Conservation (phyloP, 1,284 basidiomycete genomes). For the Mrakiaceae sp. region DNA sequence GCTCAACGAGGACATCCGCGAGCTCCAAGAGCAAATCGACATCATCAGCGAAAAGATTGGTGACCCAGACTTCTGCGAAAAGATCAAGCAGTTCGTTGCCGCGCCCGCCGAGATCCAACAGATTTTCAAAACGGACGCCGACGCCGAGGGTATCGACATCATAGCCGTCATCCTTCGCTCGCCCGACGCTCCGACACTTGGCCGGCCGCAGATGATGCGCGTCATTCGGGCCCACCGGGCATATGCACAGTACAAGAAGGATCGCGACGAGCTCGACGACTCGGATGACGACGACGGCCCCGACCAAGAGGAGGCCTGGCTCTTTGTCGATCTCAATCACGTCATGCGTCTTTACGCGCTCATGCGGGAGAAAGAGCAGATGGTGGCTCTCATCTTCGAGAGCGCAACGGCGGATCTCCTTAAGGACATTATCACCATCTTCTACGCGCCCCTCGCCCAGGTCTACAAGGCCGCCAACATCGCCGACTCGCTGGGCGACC, state of each 20-base stretch:
- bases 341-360: conserved; percentile 65
- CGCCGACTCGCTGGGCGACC: conserved; percentile 78
- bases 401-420: conserved; percentile 88
- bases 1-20: conserved; percentile 74
- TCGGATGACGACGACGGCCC: conserved; percentile 90
- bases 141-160: conserved; percentile 61
- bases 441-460: conserved; percentile 94
- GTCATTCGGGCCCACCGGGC: conserved; percentile 64
- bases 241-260: conserved; percentile 57
- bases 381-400: conserved; percentile 94
- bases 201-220: conserved; percentile 62
- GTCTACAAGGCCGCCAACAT: conserved; percentile 98
- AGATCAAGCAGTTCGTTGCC: conserved; percentile 73
- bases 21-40: conserved; percentile 72
- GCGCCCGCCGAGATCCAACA: conserved; percentile 80
- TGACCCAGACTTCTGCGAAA: conserved; percentile 75
- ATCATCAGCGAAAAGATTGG: conserved; percentile 79
- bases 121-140: conserved; percentile 65
- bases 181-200: conserved; percentile 60
- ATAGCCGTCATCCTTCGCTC: conserved; percentile 74
- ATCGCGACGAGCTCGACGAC: conserved; percentile 53
- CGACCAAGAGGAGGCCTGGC: conserved; percentile 83
- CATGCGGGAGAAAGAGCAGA: conserved; percentile 78
- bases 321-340: conserved; percentile 78
- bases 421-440: conserved; percentile 98